phyloP scores from a whole-genome alignment of 768 basidiomycete genomes.

The Omphalotus guepiniiformis region DNA sequence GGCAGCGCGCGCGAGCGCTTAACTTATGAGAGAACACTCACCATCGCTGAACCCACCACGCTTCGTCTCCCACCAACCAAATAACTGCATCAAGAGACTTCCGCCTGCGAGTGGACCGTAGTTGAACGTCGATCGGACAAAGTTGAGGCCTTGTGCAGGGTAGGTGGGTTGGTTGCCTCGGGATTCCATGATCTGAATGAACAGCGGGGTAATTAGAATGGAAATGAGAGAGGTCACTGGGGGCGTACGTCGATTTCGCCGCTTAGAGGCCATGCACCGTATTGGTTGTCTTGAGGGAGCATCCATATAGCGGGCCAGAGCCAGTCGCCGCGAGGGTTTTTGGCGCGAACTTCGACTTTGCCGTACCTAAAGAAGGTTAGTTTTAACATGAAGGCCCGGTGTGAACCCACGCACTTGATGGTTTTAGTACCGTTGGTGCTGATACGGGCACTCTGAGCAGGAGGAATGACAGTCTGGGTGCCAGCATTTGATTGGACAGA shows the following conservation, averaged over 20 bases:
- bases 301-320: constrained; percentile 68
- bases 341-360: constrained; percentile 58
- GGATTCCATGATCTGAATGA: constrained; percentile 43
- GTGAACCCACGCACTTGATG: constrained; percentile 28
- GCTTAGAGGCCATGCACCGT: constrained; percentile 60
- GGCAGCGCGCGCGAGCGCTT: constrained; percentile 20
- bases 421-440: constrained; percentile 58
- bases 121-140: constrained; percentile 56
- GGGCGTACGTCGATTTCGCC: constrained; percentile 47
- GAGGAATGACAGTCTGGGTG: constrained; percentile 57
- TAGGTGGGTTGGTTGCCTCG: constrained; percentile 60
- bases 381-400: constrained; percentile 38
- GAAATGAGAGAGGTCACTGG: constrained; percentile 21
- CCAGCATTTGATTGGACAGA: constrained; percentile 33
- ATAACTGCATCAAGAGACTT: constrained; percentile 44
- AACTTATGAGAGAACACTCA: constrained; percentile 6
- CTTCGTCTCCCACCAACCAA: constrained; percentile 59
- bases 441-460: constrained; percentile 72
- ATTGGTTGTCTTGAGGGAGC: constrained; percentile 58
- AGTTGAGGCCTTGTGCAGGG: constrained; percentile 52
- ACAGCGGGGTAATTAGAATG: constrained; percentile 33
- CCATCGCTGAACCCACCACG: constrained; percentile 36
- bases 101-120: constrained; percentile 60
- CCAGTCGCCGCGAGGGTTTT: constrained; percentile 52
- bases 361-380: constrained; percentile 47